Evolutionary conservation across 2,329 filamentous ascomycete species (phyloP).

Genomic region (Aspergillus uvarum): DNA sequence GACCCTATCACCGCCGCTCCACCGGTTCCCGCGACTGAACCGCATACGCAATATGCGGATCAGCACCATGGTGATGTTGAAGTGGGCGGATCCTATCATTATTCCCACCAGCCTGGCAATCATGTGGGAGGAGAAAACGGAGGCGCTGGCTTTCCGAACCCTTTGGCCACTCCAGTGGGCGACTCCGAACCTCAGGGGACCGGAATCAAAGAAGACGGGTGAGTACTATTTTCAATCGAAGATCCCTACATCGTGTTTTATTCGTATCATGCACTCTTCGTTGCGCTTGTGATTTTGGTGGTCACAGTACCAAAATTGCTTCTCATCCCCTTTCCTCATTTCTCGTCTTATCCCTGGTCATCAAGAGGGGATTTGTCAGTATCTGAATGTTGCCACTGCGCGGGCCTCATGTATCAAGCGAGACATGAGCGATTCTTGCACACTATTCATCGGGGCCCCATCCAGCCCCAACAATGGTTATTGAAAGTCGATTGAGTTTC

Average conservation of each 20-base stretch:
- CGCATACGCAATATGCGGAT: conserved; percentile 37
- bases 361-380: background rate
- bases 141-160: conserved; percentile 25
- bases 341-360: too few relatives aligned
- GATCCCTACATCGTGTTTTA: conserved; percentile 20
- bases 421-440: background rate
- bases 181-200: conserved; percentile 41
- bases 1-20: conserved; percentile 35
- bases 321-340: too few relatives aligned
- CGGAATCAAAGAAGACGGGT: conserved; percentile 85
- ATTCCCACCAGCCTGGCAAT: conserved; percentile 25
- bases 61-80: conserved; percentile 30
- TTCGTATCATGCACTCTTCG: background rate
- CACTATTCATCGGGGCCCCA: conserved; percentile 1
- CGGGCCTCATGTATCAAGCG: background rate
- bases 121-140: conserved; percentile 28
- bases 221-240: conserved; percentile 53
- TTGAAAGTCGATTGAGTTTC: conserved; percentile 11
- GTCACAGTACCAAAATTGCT: background rate
- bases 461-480: conserved; percentile 15
- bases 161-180: conserved; percentile 21
- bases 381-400: background rate
- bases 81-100: conserved; percentile 23
- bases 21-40: conserved; percentile 30
- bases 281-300: background rate